Base-by-base conservation (phyloP, 2,329 filamentous ascomycete genomes). In the Aspergillus piperis region DNA sequence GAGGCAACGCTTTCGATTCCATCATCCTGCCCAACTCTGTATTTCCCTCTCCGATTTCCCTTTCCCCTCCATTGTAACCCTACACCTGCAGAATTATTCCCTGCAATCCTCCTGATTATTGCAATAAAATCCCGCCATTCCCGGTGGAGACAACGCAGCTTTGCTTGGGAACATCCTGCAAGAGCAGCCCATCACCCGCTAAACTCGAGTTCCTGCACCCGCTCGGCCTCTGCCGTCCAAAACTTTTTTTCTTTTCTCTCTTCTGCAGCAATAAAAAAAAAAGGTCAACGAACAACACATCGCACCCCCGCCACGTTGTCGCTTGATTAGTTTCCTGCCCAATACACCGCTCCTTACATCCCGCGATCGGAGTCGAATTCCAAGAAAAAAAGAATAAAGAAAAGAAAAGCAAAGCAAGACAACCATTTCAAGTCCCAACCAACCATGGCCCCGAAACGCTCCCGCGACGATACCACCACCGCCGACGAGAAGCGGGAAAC, bases 381-480 rank as follows among this genome's bases (percentile, higher is more conserved):
- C 15, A 25, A 27, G 3, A 15, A 8, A 50, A 3, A 30, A 30
- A 3, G 11, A 10, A 8, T n/a, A n/a, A 38, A 36, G 8, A 25
- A 3, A n/a, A 42, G 13, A 54, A 11, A 48, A 39, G 38, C 11
- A 19, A 38, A 44, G 13, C 8, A 25, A 44, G 5, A 48, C 38
- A 58, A n/a, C 13, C 19, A 39, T 15, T 21, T 23, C 36, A 36
- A 4, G 19, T 11, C 19, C 19, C 5, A 56, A 61, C 41, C 52
- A 72, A 54, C 57, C 23, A 90, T 90, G 87, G 79, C 81, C n/a
- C 71, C 81, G 19, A 90, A 88, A 74, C 78, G 86, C 63, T 71
- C 82, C n/a, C 79, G 76, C 30, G 84, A 86, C 55, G 77, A 32
- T 25, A 30, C 73, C 19, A 65, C 72, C 19, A 65, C 72, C 49